These are phyloP conservation scores for Juncus inflexus DNA, from an alignment of 176 grass and related monocot genomes.

Conservation along the genomic window DNA sequence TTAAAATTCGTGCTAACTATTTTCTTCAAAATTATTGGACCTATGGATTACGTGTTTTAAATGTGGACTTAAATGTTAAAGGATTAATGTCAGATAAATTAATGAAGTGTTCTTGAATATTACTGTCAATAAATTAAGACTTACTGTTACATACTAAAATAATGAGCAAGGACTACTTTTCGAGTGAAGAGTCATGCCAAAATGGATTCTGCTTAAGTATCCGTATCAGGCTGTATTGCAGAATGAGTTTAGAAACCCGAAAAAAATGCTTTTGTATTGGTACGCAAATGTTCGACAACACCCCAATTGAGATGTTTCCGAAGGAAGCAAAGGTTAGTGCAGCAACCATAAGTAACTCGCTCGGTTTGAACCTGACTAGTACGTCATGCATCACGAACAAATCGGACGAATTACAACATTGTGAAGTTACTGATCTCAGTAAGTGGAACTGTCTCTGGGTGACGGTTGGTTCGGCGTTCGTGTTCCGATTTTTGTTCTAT, in stretches of 20 bases:
- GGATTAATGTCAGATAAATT: too few species aligned
- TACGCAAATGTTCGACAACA: constrained; percentile 39
- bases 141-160: too few species aligned
- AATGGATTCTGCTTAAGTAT: constrained; percentile 21
- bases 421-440: constrained; percentile 21
- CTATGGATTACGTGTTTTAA: too few species aligned
- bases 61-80: too few species aligned
- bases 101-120: too few species aligned
- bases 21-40: too few species aligned
- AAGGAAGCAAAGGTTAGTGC: constrained; percentile 14
- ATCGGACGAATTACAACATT: constrained; percentile 7
- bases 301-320: constrained; percentile 18
- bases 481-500: constrained; percentile 30
- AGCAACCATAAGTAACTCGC: background rate
- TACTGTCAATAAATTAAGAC: too few species aligned
- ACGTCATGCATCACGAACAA: constrained; percentile 27
- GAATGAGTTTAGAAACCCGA: constrained; percentile 32
- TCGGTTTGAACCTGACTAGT: constrained; percentile 8
- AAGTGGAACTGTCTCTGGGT: constrained; percentile 32
- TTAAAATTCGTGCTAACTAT: too few species aligned
- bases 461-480: constrained; percentile 21
- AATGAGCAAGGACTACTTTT: too few species aligned
- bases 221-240: constrained; percentile 31
- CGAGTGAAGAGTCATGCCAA: too few species aligned
- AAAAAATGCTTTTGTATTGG: constrained; percentile 28